Evolutionary conservation across 257 asterid genomes (phyloP), one percentile per base, ranked within the genome.

Genomic region (Solanum chmielewskii): DNA sequence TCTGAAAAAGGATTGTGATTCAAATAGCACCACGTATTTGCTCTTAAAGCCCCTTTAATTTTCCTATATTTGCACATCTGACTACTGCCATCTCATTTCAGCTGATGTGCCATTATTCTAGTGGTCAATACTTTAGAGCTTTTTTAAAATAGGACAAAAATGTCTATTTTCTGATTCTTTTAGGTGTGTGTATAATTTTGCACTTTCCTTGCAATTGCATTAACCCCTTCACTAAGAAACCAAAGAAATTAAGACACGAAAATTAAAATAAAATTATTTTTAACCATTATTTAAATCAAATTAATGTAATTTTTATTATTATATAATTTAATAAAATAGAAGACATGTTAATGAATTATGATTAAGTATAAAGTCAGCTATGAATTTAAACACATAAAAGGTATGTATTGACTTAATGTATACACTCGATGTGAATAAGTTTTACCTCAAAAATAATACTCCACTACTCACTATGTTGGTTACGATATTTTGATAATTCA

Each of bases 1-100:
- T 86, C 87, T 86, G 88, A 87, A 85, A 87, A 83, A n/a, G 31
- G 84, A 23, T 44, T 87, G 93, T 89, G 90, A 88, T 86, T 88
- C 90, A 89, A 91, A 90, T 86, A 14, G 88, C 88, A 75, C 90
- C 91, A 88, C 91, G 52, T 37, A 47, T 33, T 45, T 83, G 29
- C 84, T 13, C 11, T 52, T 62, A 23, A 14, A n/a, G 25, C 84
- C 62, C 94, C 89, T 88, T 20, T 18, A 56, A 33, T 33, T 91
- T 83, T 25, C 68, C 20, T 10, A 3, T 64, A 88, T 88, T 93
- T 83, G 4, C 56, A 85, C 89, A 90, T 93, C 89, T 45, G 39
- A n/a, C 73, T 9, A 45, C 20, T 47, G 12, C 11, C 23, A 37
- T 41, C 44, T 27, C 3, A 42, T 16, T 44, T 33, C 9, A 21